Base-by-base conservation (phyloP, 306 rosid species). In the Casuarina cunninghamiana region DNA sequence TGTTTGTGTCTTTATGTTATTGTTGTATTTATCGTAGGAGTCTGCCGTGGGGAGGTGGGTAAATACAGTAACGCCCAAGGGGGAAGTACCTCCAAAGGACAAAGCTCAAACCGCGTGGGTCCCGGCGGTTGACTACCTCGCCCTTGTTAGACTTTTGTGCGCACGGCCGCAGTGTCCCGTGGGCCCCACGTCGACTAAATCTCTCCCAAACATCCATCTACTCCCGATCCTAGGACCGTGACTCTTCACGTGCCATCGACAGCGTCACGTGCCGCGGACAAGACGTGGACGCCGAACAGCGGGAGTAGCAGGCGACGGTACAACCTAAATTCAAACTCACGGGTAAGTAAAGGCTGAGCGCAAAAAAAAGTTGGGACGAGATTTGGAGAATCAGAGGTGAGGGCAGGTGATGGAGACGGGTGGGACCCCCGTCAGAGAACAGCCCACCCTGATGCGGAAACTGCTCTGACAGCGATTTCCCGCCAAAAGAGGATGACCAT, bases 81-180 rank as follows among this genome's bases (percentile, higher is more conserved):
- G 15, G 44, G 69, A 62, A 62, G 43, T 37, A 62, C 69, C 5
- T 44, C 44, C 19, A 62, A 38, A 68, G 38, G 71, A 49, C 71
- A 71, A 74, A 49, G 75, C 21, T 42, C 71, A 55, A 80, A 89
- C 69, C 91, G 93, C 77, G 91, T 89, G 90, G 93, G 90, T 75
- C 93, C 93, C 79, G 77, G 77, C 19, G 42, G 43, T 54, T 86
- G 83, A 86, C 49, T 83, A 81, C 83, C 71, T 57, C 83, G 60
- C 57, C 46, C 3, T 5, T 58, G 37, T 83, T 84, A 80, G 86
- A 82, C 90, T 86, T 82, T 10, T 38, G 4, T 12, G 72, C 80
- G 69, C 83, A 84, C 75, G 75, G 88, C 80, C 80, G 60, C 75
- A 79, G 70, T 35, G 53, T 44, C 42, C 0, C 7, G 19, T 66